Evolutionary conservation across 2,329 filamentous ascomycete species (phyloP).

Genomic region (Trichoderma sp.): DNA sequence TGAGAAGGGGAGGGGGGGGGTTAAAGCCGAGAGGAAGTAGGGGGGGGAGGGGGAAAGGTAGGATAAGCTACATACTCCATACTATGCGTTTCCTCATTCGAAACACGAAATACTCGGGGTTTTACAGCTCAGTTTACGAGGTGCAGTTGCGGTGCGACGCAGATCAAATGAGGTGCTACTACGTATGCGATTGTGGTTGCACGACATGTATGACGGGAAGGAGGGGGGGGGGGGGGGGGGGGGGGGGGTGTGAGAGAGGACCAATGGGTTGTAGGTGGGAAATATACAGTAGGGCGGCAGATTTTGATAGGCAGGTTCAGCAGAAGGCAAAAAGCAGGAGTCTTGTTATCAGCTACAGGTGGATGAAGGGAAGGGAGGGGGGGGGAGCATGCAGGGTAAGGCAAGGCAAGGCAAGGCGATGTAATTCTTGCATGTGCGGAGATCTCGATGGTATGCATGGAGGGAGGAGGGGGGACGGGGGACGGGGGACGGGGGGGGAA

Average conservation of each 20-base stretch:
- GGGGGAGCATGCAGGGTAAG: neutral
- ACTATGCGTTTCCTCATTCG: neutral
- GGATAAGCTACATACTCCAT: too few relatives aligned
- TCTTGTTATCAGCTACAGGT: neutral
- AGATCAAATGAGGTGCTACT: constrained; percentile 14
- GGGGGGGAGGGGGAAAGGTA: too few relatives aligned
- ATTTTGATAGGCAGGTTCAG: neutral
- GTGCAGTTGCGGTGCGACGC: neutral
- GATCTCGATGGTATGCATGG: constrained; percentile 29
- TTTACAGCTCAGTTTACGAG: neutral
- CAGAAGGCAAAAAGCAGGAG: neutral
- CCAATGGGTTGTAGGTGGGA: neutral
- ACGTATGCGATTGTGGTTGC: constrained; percentile 16
- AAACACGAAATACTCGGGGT: neutral
- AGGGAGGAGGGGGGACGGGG: too few relatives aligned
- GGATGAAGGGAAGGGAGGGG: neutral
- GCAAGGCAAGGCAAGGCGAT: constrained; percentile 8
- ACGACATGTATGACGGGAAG: constrained; percentile 1
- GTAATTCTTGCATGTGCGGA: constrained; percentile 24
- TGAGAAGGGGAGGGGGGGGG: neutral
- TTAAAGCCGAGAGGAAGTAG: neutral
- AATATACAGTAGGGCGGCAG: neutral
- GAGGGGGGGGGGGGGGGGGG: neutral
- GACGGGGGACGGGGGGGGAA: too few relatives aligned
- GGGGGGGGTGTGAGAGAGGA: neutral